Evolutionary conservation across 2,329 filamentous ascomycete genomes (phyloP).

Genomic region (Aureobasidium sp.): DNA sequence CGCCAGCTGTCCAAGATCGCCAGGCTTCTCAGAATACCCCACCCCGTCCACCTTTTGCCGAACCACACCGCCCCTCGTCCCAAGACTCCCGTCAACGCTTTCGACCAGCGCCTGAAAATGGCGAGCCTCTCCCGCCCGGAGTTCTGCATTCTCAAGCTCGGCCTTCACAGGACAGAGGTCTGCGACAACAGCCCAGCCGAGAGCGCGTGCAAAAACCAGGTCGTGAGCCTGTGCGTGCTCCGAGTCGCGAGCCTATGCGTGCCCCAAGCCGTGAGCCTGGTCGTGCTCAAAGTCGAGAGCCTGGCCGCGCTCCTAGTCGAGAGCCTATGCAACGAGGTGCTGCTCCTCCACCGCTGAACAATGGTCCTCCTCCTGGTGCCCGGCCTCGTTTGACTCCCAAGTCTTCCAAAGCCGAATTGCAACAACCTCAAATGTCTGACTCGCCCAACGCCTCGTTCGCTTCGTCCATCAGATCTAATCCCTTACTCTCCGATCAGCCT

Average conservation of each 20-base stretch:
- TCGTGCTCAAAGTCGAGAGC: constrained; percentile 27
- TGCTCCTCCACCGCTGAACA: neutral
- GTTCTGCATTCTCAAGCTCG: constrained; percentile 6
- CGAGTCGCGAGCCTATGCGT: constrained; percentile 22
- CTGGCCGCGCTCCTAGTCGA: constrained; percentile 27
- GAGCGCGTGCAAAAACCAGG: constrained; percentile 18
- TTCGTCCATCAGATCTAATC: neutral
- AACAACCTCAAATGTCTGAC: constrained; percentile 17
- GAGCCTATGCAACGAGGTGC: constrained; percentile 16
- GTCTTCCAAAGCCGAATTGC: constrained; percentile 34
- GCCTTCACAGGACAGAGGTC: constrained; percentile 15
- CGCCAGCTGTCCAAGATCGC: constrained; percentile 8
- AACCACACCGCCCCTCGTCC: constrained; percentile 20
- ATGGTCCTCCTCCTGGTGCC: constrained; percentile 13
- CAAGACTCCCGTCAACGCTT: constrained; percentile 14
- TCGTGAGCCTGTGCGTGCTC: constrained; percentile 29
- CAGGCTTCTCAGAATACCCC: constrained; percentile 7
- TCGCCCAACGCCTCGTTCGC: constrained; percentile 20
- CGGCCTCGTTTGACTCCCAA: constrained; percentile 34
- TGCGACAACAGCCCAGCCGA: constrained; percentile 16
- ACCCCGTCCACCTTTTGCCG: constrained; percentile 29
- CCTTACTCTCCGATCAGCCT: neutral
- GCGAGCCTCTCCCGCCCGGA: neutral
- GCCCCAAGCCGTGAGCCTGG: constrained; percentile 28
- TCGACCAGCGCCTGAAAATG: constrained; percentile 12